Conservation (phyloP, 2,329 filamentous ascomycete genomes). For the Acephala macrosclerotiorum region DNA sequence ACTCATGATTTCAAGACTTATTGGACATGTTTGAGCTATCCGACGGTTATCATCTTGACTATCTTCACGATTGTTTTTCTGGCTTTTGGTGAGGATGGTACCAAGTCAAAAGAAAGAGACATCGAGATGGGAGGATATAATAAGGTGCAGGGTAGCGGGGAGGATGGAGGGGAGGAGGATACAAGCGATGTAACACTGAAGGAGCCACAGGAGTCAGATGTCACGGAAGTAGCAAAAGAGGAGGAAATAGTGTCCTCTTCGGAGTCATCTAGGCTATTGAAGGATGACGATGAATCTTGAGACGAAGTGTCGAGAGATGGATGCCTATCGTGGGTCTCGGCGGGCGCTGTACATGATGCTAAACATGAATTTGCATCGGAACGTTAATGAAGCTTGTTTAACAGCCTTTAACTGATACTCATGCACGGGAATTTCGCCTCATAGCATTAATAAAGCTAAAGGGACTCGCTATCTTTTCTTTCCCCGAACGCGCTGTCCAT, state of each 20-base stretch:
- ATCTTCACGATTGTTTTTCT: not conserved
- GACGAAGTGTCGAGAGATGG: too few relatives aligned
- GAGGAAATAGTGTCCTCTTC: not conserved
- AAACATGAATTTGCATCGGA: too few relatives aligned
- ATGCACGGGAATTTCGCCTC: too few relatives aligned
- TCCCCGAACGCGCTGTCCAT: too few relatives aligned
- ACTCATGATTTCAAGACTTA: not conserved
- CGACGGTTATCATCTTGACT: not conserved
- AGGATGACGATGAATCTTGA: not conserved
- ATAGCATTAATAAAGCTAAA: too few relatives aligned
- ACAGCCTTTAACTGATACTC: too few relatives aligned
- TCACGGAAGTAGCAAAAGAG: not conserved
- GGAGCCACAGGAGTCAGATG: not conserved
- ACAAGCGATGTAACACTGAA: not conserved
- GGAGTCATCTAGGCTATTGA: not conserved
- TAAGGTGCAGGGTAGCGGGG: not conserved
- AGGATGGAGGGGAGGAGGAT: not conserved
- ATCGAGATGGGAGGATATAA: not conserved
- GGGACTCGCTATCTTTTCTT: too few relatives aligned
- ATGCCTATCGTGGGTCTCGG: too few relatives aligned
- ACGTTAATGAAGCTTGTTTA: too few relatives aligned
- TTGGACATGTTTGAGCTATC: not conserved
- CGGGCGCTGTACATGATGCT: too few relatives aligned
- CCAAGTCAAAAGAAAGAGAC: not conserved
- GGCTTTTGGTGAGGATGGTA: not conserved